A percentile compares a stretch with the other conserved stretches of the same genome.
These are phyloP conservation scores for Tolypocladium endophyticum DNA, from an alignment of 2,329 filamentous ascomycete genomes.

Conservation along the genomic window DNA sequence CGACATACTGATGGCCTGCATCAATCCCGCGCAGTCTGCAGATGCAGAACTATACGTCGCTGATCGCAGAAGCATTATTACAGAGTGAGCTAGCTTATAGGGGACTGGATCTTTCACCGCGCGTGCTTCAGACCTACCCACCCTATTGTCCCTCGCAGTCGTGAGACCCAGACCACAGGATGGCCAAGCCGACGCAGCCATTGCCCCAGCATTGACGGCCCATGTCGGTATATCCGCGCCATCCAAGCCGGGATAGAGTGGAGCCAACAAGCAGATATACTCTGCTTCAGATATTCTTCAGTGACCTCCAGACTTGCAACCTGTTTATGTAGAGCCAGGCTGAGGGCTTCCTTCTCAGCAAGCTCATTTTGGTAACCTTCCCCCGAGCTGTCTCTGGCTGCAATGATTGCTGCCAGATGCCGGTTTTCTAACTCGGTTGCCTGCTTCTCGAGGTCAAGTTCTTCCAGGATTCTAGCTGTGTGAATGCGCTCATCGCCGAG, in stretches of 20 bases:
- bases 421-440: background rate
- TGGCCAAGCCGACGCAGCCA: background rate
- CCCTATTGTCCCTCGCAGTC: background rate
- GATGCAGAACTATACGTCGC: background rate
- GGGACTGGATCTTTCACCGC: background rate
- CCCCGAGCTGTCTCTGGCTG: background rate
- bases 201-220: background rate
- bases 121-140: background rate
- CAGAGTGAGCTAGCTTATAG: background rate
- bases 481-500: background rate
- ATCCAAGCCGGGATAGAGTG: background rate
- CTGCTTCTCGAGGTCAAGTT: background rate
- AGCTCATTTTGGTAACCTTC: background rate
- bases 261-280: background rate
- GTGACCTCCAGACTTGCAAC: background rate
- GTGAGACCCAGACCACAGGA: background rate
- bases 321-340: background rate
- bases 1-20: background rate
- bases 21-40: background rate
- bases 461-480: background rate
- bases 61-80: background rate
- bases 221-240: background rate
- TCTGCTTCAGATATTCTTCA: background rate
- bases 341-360: background rate
- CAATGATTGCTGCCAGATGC: background rate